A percentile compares a stretch with the other conserved stretches of the same genome.
Conservation (phyloP, 1,139 yeast species). For the Taphrina flavorubra region DNA sequence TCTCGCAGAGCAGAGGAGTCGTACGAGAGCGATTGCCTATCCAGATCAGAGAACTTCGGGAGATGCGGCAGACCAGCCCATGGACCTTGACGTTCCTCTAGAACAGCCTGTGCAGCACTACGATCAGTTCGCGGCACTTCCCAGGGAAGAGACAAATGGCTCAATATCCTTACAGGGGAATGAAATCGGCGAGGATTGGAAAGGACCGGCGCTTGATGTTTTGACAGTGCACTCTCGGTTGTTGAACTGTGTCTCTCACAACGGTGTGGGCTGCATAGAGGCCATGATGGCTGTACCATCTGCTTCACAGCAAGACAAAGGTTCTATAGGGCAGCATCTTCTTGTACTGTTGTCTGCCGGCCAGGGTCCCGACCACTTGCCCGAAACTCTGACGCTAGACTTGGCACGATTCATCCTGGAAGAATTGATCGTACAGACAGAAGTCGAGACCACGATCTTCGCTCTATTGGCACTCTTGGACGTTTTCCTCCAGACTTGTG, state of each 20-base stretch:
- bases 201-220: constrained; percentile 6
- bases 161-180: neutral
- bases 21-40: neutral
- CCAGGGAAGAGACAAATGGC: constrained; percentile 13
- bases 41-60: neutral
- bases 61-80: neutral
- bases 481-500: constrained; percentile 9
- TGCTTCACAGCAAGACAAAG: neutral
- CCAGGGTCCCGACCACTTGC: neutral
- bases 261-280: constrained; percentile 11
- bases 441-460: neutral
- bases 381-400: neutral
- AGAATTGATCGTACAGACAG: neutral
- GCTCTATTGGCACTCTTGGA: constrained; percentile 5
- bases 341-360: neutral
- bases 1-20: constrained; percentile 11
- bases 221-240: constrained; percentile 5
- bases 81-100: neutral
- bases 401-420: neutral
- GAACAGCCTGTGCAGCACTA: neutral
- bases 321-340: constrained; percentile 13
- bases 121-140: neutral
- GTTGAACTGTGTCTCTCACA: neutral
- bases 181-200: neutral
- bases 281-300: neutral